phyloP scores from a whole-genome alignment of 2,329 filamentous ascomycete genomes.

The Periconia sp. region DNA sequence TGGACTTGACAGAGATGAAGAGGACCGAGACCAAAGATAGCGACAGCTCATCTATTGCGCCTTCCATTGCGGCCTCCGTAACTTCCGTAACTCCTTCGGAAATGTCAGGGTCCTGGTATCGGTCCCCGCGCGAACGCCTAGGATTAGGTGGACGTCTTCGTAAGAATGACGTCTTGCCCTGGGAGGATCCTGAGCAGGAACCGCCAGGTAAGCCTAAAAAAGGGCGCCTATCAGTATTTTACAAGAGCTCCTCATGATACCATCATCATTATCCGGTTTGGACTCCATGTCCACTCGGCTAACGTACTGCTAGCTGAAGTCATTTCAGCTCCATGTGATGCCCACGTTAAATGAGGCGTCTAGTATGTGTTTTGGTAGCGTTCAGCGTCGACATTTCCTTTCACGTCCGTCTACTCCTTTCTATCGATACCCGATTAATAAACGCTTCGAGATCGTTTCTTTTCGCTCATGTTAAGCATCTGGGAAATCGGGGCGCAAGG shows the following conservation, averaged over 20 bases:
- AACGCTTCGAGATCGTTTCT: too few species aligned
- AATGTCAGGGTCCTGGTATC: constrained; percentile 44
- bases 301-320: background rate
- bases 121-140: constrained; percentile 43
- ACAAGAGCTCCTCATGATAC: constrained; percentile 5
- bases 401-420: too few species aligned
- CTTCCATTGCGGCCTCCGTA: constrained; percentile 34
- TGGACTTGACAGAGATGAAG: constrained; percentile 15
- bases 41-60: constrained; percentile 32
- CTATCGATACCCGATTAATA: too few species aligned
- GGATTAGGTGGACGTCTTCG: constrained; percentile 43
- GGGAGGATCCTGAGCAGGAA: constrained; percentile 27
- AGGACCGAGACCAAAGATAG: constrained; percentile 14
- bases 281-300: background rate
- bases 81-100: constrained; percentile 41
- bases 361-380: too few species aligned
- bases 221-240: constrained; percentile 33
- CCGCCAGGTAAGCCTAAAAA: constrained; percentile 36
- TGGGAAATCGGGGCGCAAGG: too few species aligned
- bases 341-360: too few species aligned
- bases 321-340: background rate
- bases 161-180: constrained; percentile 40
- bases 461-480: too few species aligned
- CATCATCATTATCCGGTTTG: background rate
- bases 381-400: background rate